phyloP scores from a whole-genome alignment of 1,139 yeast species.

The Yamadazyma mexicana region DNA sequence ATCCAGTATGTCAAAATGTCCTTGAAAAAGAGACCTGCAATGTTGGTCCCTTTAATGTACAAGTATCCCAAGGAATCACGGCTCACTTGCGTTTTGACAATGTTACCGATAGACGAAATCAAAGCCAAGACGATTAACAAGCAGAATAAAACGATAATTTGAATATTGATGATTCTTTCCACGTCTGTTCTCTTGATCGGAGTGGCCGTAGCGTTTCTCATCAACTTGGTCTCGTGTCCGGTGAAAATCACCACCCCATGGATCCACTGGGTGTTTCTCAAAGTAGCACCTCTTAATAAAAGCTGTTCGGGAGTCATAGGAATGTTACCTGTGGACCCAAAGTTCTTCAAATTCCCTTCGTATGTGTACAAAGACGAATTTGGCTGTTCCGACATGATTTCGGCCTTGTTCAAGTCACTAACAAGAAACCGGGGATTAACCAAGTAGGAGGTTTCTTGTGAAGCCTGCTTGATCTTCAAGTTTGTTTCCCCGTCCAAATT shows the following conservation, averaged over 20 bases:
- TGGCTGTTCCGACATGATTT: conserved; percentile 83
- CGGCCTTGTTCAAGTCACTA: conserved; percentile 31
- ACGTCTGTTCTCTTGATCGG: conserved; percentile 97
- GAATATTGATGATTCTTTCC: conserved; percentile 90
- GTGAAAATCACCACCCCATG: conserved; percentile 93
- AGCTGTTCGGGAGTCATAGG: conserved; percentile 90
- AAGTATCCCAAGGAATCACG: conserved; percentile 60
- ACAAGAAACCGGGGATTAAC: conserved; percentile 67
- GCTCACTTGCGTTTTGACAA: conserved; percentile 64
- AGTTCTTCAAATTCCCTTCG: conserved; percentile 73
- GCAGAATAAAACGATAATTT: conserved; percentile 82
- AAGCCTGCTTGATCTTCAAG: conserved; percentile 88
- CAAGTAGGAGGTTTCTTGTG: conserved; percentile 70
- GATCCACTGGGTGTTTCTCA: conserved; percentile 93
- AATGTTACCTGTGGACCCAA: conserved; percentile 53
- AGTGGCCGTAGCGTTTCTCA: conserved; percentile 98
- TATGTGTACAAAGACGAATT: conserved; percentile 92
- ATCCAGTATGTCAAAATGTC: conserved; percentile 95
- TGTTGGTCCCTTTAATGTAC: conserved; percentile 66
- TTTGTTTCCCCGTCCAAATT: conserved; percentile 98
- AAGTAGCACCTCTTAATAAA: conserved; percentile 89
- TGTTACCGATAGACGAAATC: conserved; percentile 86
- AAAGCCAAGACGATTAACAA: conserved; percentile 74
- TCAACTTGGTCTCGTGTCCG: conserved; percentile 96
- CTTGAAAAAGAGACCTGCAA: conserved; percentile 71